Percentiles rank a stretch among this genome's conserved stretches.
phyloP scores from a whole-genome alignment of 805 yeast genomes.

The Isabelozyma rhagii region DNA sequence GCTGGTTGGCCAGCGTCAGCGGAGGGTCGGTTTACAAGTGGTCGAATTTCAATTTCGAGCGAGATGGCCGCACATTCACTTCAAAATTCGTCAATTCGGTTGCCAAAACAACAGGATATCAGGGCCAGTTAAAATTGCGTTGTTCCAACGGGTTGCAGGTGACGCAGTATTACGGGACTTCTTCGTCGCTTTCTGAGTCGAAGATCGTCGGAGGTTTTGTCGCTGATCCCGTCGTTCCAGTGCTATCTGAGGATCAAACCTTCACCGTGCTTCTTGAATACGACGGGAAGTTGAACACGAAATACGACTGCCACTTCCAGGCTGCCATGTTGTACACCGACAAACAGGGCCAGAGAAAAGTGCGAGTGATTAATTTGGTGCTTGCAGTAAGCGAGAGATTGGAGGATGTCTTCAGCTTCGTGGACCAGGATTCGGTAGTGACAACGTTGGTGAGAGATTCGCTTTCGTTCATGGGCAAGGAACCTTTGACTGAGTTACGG shows the following conservation, averaged over 20 bases:
- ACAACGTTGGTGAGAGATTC: conserved; percentile 40
- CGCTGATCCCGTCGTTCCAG: conserved; percentile 70
- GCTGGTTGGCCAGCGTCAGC: conserved; percentile 59
- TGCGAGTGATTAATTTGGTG: conserved; percentile 82
- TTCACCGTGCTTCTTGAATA: conserved; percentile 70
- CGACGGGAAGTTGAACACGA: conserved; percentile 70
- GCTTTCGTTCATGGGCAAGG: conserved; percentile 38
- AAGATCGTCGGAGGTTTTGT: conserved; percentile 28
- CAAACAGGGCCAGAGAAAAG: conserved; percentile 69
- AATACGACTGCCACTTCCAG: conserved; percentile 84
- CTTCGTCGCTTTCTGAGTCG: conserved; percentile 22
- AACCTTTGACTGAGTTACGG: conserved; percentile 34
- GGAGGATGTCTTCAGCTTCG: conserved; percentile 71
- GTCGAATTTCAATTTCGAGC: conserved; percentile 60
- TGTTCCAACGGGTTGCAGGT: conserved; percentile 87
- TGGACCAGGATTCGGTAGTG: conserved; percentile 57
- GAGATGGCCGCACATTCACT: conserved; percentile 67
- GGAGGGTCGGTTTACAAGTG: conserved; percentile 71
- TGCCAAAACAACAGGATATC: conserved; percentile 59
- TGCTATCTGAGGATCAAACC: conserved; percentile 58
- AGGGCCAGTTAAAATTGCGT: conserved; percentile 79
- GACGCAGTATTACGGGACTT: conserved; percentile 63
- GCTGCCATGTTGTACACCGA: conserved; percentile 86
- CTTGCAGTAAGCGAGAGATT: conserved; percentile 75
- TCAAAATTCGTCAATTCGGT: conserved; percentile 58